phyloP scores from a whole-genome alignment of 495 filamentous ascomycete genomes.

The Staphylotrichum longicolle region DNA sequence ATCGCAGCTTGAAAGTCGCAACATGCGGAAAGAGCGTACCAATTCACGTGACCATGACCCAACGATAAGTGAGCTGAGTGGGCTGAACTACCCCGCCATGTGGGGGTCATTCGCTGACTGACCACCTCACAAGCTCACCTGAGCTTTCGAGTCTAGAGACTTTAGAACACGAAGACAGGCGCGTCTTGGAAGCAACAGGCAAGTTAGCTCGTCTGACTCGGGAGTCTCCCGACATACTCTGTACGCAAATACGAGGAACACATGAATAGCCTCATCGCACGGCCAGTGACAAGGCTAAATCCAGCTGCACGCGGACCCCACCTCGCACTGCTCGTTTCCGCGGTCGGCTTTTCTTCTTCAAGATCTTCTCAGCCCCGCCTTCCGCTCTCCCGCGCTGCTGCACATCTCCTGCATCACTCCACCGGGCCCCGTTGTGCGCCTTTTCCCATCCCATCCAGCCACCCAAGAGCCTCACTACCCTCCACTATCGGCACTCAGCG shows the following conservation, averaged over 20 bases:
- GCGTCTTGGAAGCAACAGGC: no score
- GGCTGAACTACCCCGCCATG: no score
- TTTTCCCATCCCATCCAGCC: not conserved
- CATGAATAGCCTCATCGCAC: constrained; percentile 18
- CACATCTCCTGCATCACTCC: not conserved
- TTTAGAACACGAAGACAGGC: no score
- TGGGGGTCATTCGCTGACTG: no score
- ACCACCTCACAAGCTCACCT: no score
- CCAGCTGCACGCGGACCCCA: constrained; percentile 8
- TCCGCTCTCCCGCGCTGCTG: not conserved
- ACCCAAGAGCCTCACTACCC: not conserved
- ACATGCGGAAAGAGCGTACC: no score
- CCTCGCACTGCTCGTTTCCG: constrained; percentile 8
- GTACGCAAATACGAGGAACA: not conserved
- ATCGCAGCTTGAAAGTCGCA: no score
- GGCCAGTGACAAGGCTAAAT: constrained; percentile 2
- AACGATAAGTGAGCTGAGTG: no score
- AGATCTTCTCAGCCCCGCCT: not conserved
- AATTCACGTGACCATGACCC: no score
- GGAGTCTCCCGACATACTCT: no score
- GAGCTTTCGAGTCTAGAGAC: no score
- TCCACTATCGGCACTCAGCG: not conserved
- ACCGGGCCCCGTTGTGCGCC: not conserved
- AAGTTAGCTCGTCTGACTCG: no score
- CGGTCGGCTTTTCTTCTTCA: constrained; percentile 1